A percentile compares a stretch with the other conserved stretches of the same genome.
Conservation (phyloP, 2,329 filamentous ascomycete species). For the Juglanconis juglandina region DNA sequence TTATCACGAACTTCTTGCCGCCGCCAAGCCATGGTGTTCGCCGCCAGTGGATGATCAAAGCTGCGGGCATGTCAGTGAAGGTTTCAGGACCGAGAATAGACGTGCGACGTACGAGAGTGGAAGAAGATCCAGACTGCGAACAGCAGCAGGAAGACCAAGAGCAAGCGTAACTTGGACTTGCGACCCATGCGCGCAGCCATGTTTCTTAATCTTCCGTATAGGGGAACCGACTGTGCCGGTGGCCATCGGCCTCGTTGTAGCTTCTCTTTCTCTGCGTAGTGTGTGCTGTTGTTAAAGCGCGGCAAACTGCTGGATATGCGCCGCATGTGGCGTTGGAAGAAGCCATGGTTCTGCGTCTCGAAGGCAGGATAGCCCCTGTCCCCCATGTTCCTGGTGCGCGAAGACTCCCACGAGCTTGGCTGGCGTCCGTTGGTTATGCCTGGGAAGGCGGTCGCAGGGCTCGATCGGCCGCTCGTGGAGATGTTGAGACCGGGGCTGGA, state of each 20-base stretch:
- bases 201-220: constrained; percentile 45
- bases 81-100: constrained; percentile 1
- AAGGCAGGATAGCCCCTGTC: constrained; percentile 71
- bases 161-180: constrained; percentile 61
- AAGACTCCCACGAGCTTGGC: constrained; percentile 72
- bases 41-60: constrained; percentile 62
- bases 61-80: constrained; percentile 33
- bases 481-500: constrained; percentile 75
- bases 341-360: constrained; percentile 76
- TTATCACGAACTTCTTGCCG: constrained; percentile 88
- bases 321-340: constrained; percentile 81
- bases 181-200: constrained; percentile 54
- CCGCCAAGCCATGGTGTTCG: constrained; percentile 71
- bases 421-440: constrained; percentile 46
- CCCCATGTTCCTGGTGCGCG: constrained; percentile 69
- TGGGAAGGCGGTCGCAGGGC: constrained; percentile 53
- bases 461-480: constrained; percentile 64
- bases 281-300: constrained; percentile 56
- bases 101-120: constrained; percentile 62
- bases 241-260: constrained; percentile 57
- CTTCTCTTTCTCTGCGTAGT: constrained; percentile 77
- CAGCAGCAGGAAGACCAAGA: constrained; percentile 58
- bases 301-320: constrained; percentile 77
- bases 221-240: constrained; percentile 38
- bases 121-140: constrained; percentile 65